Evolutionary conservation across 2,329 filamentous ascomycete genomes (phyloP).

Genomic region (Penicillium thymicola): DNA sequence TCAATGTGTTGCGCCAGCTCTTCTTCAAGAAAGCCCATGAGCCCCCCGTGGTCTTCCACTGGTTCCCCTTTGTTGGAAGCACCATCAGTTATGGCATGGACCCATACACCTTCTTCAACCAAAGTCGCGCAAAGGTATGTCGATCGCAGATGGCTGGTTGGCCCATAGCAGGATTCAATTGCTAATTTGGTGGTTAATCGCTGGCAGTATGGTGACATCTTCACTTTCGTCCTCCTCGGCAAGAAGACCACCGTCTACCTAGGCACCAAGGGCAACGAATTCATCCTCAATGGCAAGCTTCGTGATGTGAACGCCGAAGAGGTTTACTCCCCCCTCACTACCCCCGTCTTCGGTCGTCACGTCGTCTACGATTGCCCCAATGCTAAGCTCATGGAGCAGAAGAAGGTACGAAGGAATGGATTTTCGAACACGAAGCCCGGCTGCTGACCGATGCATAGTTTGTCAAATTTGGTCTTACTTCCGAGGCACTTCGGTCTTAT

Average conservation of each 20-base stretch:
- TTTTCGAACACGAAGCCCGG: neutral
- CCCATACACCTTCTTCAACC: constrained; percentile 60
- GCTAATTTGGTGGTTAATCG: neutral
- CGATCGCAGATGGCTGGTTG: neutral
- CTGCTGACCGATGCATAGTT: constrained; percentile 42
- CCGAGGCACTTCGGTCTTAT: constrained; percentile 64
- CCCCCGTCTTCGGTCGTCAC: constrained; percentile 72
- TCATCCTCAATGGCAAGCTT: constrained; percentile 86
- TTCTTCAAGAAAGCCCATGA: constrained; percentile 79
- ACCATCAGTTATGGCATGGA: constrained; percentile 95
- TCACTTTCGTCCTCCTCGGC: constrained; percentile 83
- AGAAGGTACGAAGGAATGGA: constrained; percentile 61
- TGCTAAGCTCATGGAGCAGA: constrained; percentile 91
- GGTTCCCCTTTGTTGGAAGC: constrained; percentile 73
- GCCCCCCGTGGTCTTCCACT: constrained; percentile 65
- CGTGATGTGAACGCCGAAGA: constrained; percentile 89
- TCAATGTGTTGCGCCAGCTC: constrained; percentile 79
- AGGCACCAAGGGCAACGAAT: constrained; percentile 80
- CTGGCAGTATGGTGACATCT: constrained; percentile 77
- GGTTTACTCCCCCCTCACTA: constrained; percentile 74
- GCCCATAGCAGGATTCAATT: neutral
- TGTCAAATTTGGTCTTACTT: constrained; percentile 63
- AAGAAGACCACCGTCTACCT: constrained; percentile 86
- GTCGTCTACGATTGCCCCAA: constrained; percentile 92
- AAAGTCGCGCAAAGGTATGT: constrained; percentile 68